Conservation (phyloP, 1,284 basidiomycete genomes). For the Caloboletus inedulis region DNA sequence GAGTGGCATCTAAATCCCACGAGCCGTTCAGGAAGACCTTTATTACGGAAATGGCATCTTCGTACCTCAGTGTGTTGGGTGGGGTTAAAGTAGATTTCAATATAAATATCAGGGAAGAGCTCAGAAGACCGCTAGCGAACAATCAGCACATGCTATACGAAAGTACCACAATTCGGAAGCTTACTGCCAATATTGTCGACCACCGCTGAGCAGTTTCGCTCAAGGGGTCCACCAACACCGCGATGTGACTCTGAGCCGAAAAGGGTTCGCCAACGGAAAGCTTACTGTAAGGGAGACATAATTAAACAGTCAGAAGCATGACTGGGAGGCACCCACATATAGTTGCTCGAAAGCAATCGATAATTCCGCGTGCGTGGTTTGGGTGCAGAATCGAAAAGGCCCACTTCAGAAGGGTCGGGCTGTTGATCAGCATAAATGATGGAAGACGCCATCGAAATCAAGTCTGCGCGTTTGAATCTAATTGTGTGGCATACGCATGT, state of each 20-base stretch:
- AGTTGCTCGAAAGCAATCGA: constrained; percentile 52
- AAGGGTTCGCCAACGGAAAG: constrained; percentile 68
- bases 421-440: constrained; percentile 65
- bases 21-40: neutral
- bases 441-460: constrained; percentile 66
- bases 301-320: neutral
- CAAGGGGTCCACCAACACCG: constrained; percentile 80
- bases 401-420: constrained; percentile 68
- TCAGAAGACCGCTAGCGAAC: constrained; percentile 25
- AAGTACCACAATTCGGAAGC: neutral
- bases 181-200: constrained; percentile 73
- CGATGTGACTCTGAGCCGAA: constrained; percentile 71
- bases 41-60: neutral
- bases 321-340: constrained; percentile 52
- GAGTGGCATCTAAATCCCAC: constrained; percentile 65
- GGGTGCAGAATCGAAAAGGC: constrained; percentile 64
- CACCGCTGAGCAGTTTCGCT: constrained; percentile 84
- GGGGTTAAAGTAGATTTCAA: constrained; percentile 79
- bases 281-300: constrained; percentile 41
- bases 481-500: neutral
- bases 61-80: constrained; percentile 61
- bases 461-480: constrained; percentile 54
- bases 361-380: constrained; percentile 60
- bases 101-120: constrained; percentile 58
- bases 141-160: neutral